Percentiles rank a stretch among this genome's conserved stretches.
phyloP scores from a whole-genome alignment of 306 rosid species.

The Hippophae tibetana region DNA sequence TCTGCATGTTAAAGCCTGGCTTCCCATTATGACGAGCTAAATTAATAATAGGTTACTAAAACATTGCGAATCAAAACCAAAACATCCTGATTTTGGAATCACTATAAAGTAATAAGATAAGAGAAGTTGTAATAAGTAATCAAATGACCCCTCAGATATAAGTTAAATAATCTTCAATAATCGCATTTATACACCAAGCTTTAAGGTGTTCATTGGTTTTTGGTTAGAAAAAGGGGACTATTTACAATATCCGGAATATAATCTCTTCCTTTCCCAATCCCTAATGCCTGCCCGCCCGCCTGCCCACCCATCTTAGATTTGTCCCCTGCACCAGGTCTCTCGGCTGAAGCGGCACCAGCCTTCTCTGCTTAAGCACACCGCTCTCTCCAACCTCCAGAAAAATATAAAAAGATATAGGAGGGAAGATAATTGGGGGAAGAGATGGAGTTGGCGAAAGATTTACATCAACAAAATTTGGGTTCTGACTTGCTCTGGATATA shows the following conservation, averaged over 20 bases:
- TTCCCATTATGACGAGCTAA: no score
- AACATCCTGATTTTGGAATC: no score
- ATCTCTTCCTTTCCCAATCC: constrained; percentile 14
- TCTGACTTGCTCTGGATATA: constrained; percentile 20
- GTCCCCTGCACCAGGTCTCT: constrained; percentile 5
- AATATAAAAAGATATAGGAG: constrained; percentile 2
- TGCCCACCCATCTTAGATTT: neutral
- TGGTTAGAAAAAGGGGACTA: neutral
- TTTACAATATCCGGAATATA: constrained; percentile 27
- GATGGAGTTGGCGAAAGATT: constrained; percentile 2
- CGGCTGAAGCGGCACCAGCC: constrained; percentile 1
- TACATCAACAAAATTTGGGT: constrained; percentile 32
- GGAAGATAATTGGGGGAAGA: neutral
- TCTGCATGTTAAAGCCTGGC: no score
- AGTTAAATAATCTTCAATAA: no score
- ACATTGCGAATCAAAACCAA: no score
- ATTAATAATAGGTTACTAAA: no score
- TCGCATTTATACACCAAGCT: no score
- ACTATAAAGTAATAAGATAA: no score
- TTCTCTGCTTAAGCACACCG: neutral
- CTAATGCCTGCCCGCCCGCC: constrained; percentile 7
- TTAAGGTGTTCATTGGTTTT: no score
- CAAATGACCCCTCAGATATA: no score
- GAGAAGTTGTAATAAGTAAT: no score
- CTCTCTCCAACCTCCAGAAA: constrained; percentile 1